Conservation (phyloP, 371 early-diverging fungal species). For the Mucor indicus region DNA sequence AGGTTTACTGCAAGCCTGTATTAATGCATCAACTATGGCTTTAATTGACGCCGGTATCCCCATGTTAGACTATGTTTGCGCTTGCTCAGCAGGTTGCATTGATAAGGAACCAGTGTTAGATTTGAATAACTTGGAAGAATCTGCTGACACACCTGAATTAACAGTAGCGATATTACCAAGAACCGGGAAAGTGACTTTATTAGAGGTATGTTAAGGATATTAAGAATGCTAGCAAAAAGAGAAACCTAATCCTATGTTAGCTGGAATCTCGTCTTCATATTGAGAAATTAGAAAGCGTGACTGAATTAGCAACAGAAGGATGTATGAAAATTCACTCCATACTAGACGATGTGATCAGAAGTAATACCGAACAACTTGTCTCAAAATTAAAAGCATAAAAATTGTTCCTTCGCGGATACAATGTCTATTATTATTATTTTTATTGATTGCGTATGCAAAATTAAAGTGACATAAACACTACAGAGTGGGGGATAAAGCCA, state of each 20-base stretch:
- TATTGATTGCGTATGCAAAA: neutral
- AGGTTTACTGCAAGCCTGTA: conserved; percentile 73
- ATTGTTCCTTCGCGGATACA: no score
- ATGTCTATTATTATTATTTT: no score
- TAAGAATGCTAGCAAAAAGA: no score
- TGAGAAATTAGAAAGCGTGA: conserved; percentile 76
- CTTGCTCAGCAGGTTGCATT: conserved; percentile 91
- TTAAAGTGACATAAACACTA: neutral
- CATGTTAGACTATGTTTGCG: conserved; percentile 93
- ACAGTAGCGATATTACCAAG: conserved; percentile 88
- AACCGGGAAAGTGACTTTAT: conserved; percentile 75
- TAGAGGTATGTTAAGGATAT: conserved; percentile 41
- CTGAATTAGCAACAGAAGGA: conserved; percentile 78
- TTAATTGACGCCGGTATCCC: conserved; percentile 96
- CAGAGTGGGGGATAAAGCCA: neutral
- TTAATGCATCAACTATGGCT: conserved; percentile 94
- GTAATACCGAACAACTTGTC: conserved; percentile 49
- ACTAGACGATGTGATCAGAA: conserved; percentile 75
- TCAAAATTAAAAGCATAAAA: conserved; percentile 31
- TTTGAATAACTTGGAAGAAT: conserved; percentile 87
- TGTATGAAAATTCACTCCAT: conserved; percentile 76
- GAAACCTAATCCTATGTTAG: no score
- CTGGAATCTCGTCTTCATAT: conserved; percentile 89
- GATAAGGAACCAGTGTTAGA: conserved; percentile 83
- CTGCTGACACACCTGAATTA: conserved; percentile 81